Conservation (phyloP, 2,329 filamentous ascomycete genomes). For the Amylocarpus encephaloides region DNA sequence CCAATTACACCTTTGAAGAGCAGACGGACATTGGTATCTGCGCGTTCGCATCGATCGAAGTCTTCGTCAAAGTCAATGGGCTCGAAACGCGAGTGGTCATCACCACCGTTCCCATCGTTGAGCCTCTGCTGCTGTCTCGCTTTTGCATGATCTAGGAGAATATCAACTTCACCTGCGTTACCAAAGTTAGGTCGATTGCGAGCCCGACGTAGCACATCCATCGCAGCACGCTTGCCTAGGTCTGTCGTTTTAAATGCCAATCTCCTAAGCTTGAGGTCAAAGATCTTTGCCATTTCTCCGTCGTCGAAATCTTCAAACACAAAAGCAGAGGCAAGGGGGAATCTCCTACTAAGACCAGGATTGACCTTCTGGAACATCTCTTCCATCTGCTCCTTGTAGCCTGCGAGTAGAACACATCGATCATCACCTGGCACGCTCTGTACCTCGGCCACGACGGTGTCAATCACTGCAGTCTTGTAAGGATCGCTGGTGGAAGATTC, state of each 20-base stretch:
- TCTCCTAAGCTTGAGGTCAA: slow-evolving; percentile 55
- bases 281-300: slow-evolving; percentile 49
- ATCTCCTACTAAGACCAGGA: slow-evolving; percentile 60
- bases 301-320: slow-evolving; percentile 62
- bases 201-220: slow-evolving; percentile 54
- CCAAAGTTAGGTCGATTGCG: slow-evolving; percentile 62
- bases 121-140: slow-evolving; percentile 20
- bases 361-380: slow-evolving; percentile 70
- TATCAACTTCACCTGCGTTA: slow-evolving; percentile 70
- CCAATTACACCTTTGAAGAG: slow-evolving; percentile 47
- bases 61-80: slow-evolving; percentile 47
- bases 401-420: slow-evolving; percentile 64
- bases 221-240: slow-evolving; percentile 45
- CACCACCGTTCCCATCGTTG: slow-evolving; percentile 19
- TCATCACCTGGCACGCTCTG: slow-evolving; percentile 66
- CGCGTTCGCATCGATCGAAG: slow-evolving; percentile 39
- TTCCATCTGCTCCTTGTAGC: slow-evolving; percentile 64
- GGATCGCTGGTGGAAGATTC: no score
- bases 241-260: slow-evolving; percentile 47
- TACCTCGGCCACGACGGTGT: slow-evolving; percentile 67
- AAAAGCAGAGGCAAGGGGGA: slow-evolving; percentile 58
- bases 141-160: slow-evolving; percentile 52
- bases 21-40: slow-evolving; percentile 36
- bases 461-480: slow-evolving; percentile 60
- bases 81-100: no score